These are phyloP conservation scores for Pichia paraexigua DNA, from an alignment of 805 yeast genomes.

Conservation along the genomic window DNA sequence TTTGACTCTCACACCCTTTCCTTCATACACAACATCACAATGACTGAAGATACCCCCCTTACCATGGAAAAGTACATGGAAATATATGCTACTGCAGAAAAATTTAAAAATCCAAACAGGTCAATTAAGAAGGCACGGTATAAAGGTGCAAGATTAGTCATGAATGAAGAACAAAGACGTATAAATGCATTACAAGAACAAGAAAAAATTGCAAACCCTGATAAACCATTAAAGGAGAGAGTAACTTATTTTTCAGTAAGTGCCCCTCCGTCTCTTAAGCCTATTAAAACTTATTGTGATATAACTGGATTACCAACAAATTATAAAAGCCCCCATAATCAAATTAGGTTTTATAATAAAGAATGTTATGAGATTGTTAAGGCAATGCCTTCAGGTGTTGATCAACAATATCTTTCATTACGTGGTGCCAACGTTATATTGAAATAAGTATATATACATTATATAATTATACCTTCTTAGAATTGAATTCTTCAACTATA, in stretches of 20 bases:
- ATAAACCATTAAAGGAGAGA: slow-evolving; percentile 28
- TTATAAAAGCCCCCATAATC: slow-evolving; percentile 68
- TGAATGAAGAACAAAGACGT: slow-evolving; percentile 73
- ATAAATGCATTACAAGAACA: slow-evolving; percentile 34
- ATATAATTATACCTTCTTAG: neutral
- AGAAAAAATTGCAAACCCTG: slow-evolving; percentile 7
- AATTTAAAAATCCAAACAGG: slow-evolving; percentile 53
- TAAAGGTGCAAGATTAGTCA: slow-evolving; percentile 65
- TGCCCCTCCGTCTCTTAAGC: slow-evolving; percentile 84
- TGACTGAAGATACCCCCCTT: neutral
- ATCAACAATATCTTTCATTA: slow-evolving; percentile 82
- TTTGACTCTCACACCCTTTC: neutral
- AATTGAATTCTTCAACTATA: slow-evolving; percentile 22
- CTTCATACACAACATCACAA: neutral
- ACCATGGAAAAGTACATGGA: slow-evolving; percentile 26
- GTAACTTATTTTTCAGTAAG: slow-evolving; percentile 64
- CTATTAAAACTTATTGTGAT: slow-evolving; percentile 82
- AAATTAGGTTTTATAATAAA: slow-evolving; percentile 69
- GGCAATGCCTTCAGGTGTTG: slow-evolving; percentile 82
- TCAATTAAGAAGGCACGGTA: slow-evolving; percentile 51
- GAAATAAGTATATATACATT: slow-evolving; percentile 27
- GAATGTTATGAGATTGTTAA: slow-evolving; percentile 75
- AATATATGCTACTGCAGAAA: slow-evolving; percentile 34
- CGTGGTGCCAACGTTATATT: slow-evolving; percentile 84
- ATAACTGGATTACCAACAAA: slow-evolving; percentile 79